These are phyloP conservation scores for Medicago truncatula DNA, from an alignment of 306 rosid genomes.

Conservation along the genomic window MtrunA17r5.0-ANR NC_053046.1:36000001-36000500, in stretches of 20 bases:
- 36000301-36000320: too few species aligned
- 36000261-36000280: too few species aligned
- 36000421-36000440: not conserved
- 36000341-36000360: not conserved
- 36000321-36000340: too few species aligned
- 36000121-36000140: not conserved
- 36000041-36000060: not conserved
- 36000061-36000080: not conserved
- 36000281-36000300: too few species aligned
- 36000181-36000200: too few species aligned
- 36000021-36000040: not conserved
- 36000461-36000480: conserved; percentile 18
- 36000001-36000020: not conserved
- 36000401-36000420: not conserved
- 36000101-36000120: not conserved
- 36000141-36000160: too few species aligned
- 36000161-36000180: too few species aligned
- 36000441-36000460: not conserved
- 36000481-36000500: conserved; percentile 8
- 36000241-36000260: too few species aligned
- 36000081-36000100: not conserved
- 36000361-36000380: not conserved
- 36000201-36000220: too few species aligned
- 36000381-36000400: not conserved
- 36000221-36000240: too few species aligned